phyloP scores from a whole-genome alignment of 805 yeast species.

The Pichia cephalocereana region DNA sequence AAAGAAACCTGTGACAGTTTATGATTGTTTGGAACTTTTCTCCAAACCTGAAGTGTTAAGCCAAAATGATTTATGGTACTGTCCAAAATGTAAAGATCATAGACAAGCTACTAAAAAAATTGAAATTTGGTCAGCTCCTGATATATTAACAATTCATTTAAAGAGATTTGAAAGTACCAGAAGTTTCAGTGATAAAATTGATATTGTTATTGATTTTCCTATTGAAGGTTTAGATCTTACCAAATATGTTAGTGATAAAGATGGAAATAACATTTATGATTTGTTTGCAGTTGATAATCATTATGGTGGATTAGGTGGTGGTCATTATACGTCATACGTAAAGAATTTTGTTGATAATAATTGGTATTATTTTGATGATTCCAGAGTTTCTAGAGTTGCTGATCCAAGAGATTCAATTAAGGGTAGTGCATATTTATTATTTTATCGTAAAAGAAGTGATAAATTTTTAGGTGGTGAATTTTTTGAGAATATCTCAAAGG shows the following conservation, averaged over 20 bases:
- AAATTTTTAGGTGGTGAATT: constrained; percentile 39
- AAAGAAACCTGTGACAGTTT: constrained; percentile 43
- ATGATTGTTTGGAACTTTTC: constrained; percentile 68
- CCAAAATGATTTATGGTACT: constrained; percentile 87
- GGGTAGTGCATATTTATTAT: constrained; percentile 79
- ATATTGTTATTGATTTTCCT: constrained; percentile 78
- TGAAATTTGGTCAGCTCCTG: constrained; percentile 91
- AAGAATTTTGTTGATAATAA: constrained; percentile 64
- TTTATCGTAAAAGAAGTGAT: constrained; percentile 54
- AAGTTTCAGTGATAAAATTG: constrained; percentile 84
- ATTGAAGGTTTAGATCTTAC: constrained; percentile 70
- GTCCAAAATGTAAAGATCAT: constrained; percentile 83
- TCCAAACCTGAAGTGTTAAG: constrained; percentile 79
- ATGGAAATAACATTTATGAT: constrained; percentile 54
- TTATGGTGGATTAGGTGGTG: constrained; percentile 94
- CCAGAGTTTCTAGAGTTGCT: constrained; percentile 50
- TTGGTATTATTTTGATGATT: constrained; percentile 91
- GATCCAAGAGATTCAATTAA: constrained; percentile 54
- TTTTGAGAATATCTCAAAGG: constrained; percentile 31
- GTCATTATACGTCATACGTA: constrained; percentile 90
- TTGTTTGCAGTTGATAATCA: constrained; percentile 92
- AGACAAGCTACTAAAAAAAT: constrained; percentile 85
- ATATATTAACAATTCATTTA: constrained; percentile 78
- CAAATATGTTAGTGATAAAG: constrained; percentile 38
- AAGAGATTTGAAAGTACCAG: constrained; percentile 82